phyloP scores from a whole-genome alignment of 805 yeast species.

The Ogataea glucozyma region DNA sequence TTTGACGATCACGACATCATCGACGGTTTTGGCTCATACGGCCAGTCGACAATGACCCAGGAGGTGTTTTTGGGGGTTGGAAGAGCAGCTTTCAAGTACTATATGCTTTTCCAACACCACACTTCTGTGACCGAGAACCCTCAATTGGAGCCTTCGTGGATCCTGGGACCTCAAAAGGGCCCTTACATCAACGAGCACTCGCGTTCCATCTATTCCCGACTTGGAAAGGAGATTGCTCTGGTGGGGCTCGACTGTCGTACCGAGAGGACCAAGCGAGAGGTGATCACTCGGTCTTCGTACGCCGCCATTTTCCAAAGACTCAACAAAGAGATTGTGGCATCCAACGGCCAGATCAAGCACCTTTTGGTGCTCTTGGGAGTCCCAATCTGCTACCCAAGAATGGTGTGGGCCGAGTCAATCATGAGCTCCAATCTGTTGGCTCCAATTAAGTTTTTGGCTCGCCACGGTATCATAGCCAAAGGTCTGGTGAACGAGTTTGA shows the following conservation, averaged over 20 bases:
- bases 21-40: slow-evolving; percentile 93
- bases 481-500: slow-evolving; percentile 90
- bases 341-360: slow-evolving; percentile 66
- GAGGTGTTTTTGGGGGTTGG: slow-evolving; percentile 75
- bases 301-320: slow-evolving; percentile 59
- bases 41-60: slow-evolving; percentile 69
- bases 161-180: slow-evolving; percentile 57
- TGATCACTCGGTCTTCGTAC: slow-evolving; percentile 61
- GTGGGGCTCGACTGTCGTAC: slow-evolving; percentile 91
- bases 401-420: slow-evolving; percentile 85
- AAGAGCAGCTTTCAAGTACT: slow-evolving; percentile 75
- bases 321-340: slow-evolving; percentile 48
- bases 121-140: slow-evolving; percentile 47
- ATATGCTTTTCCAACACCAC: slow-evolving; percentile 91
- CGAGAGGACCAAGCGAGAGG: slow-evolving; percentile 67
- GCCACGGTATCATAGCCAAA: slow-evolving; percentile 59
- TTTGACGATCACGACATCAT: slow-evolving; percentile 96
- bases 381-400: slow-evolving; percentile 91
- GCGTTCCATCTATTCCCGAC: slow-evolving; percentile 67
- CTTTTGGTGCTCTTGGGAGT: slow-evolving; percentile 84
- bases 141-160: slow-evolving; percentile 57
- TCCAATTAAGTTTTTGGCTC: slow-evolving; percentile 64
- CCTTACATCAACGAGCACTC: slow-evolving; percentile 67
- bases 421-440: slow-evolving; percentile 60
- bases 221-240: slow-evolving; percentile 73